Percentiles rank a stretch among this genome's conserved stretches.
Conservation (phyloP, 805 yeast genomes). For the Pichia heedii region DNA sequence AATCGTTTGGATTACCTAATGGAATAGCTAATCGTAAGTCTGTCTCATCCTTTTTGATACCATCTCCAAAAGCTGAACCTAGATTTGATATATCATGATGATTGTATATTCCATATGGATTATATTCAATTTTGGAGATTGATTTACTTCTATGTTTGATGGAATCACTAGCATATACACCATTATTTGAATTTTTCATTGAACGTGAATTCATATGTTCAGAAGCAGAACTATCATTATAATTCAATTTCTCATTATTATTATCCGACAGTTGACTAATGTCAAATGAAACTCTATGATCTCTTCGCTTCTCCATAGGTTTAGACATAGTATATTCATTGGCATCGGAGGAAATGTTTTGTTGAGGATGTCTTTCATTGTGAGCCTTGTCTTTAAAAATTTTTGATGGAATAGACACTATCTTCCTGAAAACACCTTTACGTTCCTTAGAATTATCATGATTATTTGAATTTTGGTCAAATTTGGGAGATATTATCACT, state of each 20-base stretch:
- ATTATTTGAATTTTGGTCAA: not conserved
- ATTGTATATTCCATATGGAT: slow-evolving; percentile 51
- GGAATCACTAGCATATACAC: not conserved
- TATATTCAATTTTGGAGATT: slow-evolving; percentile 38
- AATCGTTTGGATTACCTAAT: slow-evolving; percentile 55
- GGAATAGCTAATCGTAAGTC: slow-evolving; percentile 49
- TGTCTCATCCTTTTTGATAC: slow-evolving; percentile 22
- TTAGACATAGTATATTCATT: not conserved
- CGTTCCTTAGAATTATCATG: not conserved
- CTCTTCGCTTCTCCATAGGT: not conserved
- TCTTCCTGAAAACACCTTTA: not conserved
- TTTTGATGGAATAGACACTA: not conserved
- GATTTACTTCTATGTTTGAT: not conserved
- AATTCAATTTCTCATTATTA: not conserved
- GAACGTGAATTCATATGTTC: not conserved
- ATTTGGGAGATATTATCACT: not conserved
- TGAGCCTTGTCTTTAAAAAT: not conserved
- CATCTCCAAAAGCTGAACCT: slow-evolving; percentile 21
- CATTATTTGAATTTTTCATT: not conserved
- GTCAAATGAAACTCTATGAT: not conserved
- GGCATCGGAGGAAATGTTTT: not conserved
- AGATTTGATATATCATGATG: slow-evolving; percentile 22
- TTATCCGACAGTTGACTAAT: not conserved
- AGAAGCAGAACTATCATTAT: not conserved
- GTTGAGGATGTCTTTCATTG: not conserved